phyloP scores from a whole-genome alignment of 176 grass and related monocot species.

The Luzula sylvatica region DNA sequence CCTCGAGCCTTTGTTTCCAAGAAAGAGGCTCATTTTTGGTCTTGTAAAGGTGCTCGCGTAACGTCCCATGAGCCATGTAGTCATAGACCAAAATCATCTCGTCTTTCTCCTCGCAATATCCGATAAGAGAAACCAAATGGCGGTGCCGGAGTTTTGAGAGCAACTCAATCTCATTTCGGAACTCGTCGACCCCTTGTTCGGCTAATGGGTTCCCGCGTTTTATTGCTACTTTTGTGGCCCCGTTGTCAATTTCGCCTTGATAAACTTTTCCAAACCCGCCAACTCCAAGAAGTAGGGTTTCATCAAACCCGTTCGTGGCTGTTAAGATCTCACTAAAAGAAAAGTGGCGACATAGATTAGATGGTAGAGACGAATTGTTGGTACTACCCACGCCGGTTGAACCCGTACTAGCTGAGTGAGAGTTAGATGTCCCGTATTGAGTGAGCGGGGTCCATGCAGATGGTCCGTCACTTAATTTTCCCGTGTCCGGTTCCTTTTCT shows the following conservation, averaged over 20 bases:
- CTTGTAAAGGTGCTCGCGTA: constrained; percentile 52
- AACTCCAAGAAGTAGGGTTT: constrained; percentile 42
- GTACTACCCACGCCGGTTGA: constrained; percentile 1
- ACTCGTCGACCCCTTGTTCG: constrained; percentile 49
- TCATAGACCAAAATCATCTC: constrained; percentile 82
- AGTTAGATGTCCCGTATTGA: constrained; percentile 20
- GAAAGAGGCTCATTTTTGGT: constrained; percentile 34
- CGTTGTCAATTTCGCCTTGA: constrained; percentile 35
- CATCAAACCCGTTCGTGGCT: constrained; percentile 51
- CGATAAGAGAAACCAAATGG: constrained; percentile 63
- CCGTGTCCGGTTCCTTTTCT: constrained; percentile 14
- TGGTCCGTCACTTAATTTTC: constrained; percentile 7
- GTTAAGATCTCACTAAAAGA: constrained; percentile 35
- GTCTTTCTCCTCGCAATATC: constrained; percentile 54
- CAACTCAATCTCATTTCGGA: constrained; percentile 70
- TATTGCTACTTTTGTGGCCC: constrained; percentile 47
- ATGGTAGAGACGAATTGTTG: constrained; percentile 30
- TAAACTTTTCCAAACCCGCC: constrained; percentile 84
- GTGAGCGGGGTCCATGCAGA: constrained; percentile 26
- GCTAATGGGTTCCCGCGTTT: constrained; percentile 58
- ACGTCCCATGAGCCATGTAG: constrained; percentile 51
- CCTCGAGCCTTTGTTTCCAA: constrained; percentile 61
- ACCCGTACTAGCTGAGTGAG: constrained; percentile 10
- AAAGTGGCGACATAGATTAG: constrained; percentile 51
- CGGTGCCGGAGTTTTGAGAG: constrained; percentile 60